A percentile compares a stretch with the other conserved stretches of the same genome.
These are phyloP conservation scores for Oryza glaberrima DNA, from an alignment of 176 grass and related monocot genomes.

Conservation along the genomic window DNA sequence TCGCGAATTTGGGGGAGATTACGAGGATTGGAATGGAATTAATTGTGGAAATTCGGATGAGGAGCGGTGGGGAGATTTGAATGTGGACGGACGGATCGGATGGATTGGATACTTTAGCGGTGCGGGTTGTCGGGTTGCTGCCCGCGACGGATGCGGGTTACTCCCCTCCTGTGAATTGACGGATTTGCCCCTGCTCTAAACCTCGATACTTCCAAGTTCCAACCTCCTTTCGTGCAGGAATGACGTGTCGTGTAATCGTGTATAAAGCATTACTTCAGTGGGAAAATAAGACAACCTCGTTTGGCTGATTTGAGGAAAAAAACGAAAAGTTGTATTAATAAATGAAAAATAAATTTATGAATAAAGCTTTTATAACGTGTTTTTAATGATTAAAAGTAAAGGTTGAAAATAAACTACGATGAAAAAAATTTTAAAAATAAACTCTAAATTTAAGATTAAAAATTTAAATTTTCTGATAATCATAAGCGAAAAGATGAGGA, in stretches of 20 bases:
- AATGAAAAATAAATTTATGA: too few species aligned
- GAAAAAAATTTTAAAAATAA: too few species aligned
- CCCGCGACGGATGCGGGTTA: conserved; percentile 31
- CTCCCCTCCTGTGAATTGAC: background rate
- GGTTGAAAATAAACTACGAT: too few species aligned
- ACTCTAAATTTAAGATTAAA: too few species aligned
- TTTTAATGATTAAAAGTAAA: too few species aligned
- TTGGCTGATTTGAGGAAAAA: too few species aligned
- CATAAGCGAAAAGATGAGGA: too few species aligned
- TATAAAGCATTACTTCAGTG: too few species aligned
- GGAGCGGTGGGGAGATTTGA: conserved; percentile 45
- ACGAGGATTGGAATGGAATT: conserved; percentile 3
- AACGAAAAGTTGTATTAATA: too few species aligned
- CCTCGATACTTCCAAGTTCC: conserved; percentile 23
- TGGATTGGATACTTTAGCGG: background rate
- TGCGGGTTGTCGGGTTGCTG: conserved; percentile 50
- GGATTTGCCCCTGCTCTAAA: background rate
- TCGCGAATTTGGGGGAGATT: background rate
- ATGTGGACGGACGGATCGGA: conserved; percentile 22
- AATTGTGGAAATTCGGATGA: background rate
- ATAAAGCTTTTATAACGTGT: too few species aligned
- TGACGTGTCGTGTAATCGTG: background rate
- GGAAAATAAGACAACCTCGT: too few species aligned
- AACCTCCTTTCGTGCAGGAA: background rate
- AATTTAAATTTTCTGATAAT: too few species aligned